A percentile compares a stretch with the other conserved stretches of the same genome.
Conservation (phyloP, 2,329 filamentous ascomycete genomes). For the Thielaviopsis populi region DNA sequence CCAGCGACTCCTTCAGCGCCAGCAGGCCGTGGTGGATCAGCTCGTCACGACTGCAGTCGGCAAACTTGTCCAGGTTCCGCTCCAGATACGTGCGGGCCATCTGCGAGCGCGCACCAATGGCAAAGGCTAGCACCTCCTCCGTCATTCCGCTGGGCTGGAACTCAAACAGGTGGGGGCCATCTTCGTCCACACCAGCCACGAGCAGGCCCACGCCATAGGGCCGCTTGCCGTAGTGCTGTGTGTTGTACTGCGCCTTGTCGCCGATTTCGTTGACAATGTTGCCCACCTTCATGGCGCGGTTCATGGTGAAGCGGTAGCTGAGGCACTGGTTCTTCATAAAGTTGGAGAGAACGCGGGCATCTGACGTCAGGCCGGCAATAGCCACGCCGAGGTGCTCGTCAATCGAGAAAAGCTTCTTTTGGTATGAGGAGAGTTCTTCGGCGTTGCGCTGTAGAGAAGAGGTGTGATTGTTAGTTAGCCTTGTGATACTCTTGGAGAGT, state of each 20-base stretch:
- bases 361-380: slow-evolving; percentile 90
- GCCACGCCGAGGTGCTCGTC: slow-evolving; percentile 92
- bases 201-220: slow-evolving; percentile 83
- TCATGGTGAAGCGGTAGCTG: slow-evolving; percentile 87
- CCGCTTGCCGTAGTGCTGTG: slow-evolving; percentile 84
- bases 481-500: not conserved
- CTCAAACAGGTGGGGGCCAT: slow-evolving; percentile 90
- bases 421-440: slow-evolving; percentile 98
- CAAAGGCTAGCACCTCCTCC: slow-evolving; percentile 92
- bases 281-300: slow-evolving; percentile 78
- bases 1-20: slow-evolving; percentile 87
- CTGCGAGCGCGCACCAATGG: slow-evolving; percentile 88
- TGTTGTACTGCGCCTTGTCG: slow-evolving; percentile 94
- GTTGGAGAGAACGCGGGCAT: slow-evolving; percentile 97
- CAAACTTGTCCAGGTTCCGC: slow-evolving; percentile 74
- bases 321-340: slow-evolving; percentile 99
- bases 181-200: slow-evolving; percentile 82
- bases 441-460: slow-evolving; percentile 61
- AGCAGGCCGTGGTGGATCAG: slow-evolving; percentile 79
- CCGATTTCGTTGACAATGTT: slow-evolving; percentile 84
- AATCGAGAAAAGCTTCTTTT: slow-evolving; percentile 96
- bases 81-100: slow-evolving; percentile 97
- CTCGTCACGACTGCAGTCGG: slow-evolving; percentile 61
- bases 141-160: slow-evolving; percentile 95
- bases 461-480: slow-evolving; percentile 2